These are phyloP conservation scores for Schizophyllum commune DNA, from an alignment of 1,284 basidiomycete genomes.

Conservation along the genomic window DNA sequence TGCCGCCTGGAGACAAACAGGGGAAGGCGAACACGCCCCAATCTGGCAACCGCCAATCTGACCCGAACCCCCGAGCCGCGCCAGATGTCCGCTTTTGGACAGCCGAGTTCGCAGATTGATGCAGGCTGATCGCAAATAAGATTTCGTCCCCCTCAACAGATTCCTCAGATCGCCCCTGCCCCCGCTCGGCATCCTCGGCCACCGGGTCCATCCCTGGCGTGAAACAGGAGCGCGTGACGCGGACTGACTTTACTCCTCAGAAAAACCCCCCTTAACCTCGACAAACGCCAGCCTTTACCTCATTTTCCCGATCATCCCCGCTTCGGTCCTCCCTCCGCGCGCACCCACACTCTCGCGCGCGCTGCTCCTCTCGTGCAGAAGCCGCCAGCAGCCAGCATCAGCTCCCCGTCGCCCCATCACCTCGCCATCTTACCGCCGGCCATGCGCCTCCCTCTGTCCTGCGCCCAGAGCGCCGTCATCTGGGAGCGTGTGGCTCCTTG, in stretches of 20 bases:
- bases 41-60: not conserved
- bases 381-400: not conserved
- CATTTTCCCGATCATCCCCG: not conserved
- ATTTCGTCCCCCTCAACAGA: not conserved
- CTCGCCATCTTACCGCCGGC: not conserved
- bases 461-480: not conserved
- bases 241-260: not conserved
- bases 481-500: not conserved
- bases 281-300: not conserved
- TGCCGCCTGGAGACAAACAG: slow-evolving; percentile 23
- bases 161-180: not conserved
- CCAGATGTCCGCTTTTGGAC: not conserved
- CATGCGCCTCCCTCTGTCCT: not conserved
- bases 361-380: not conserved
- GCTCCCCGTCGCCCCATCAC: not conserved
- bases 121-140: not conserved
- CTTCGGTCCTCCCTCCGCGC: not conserved
- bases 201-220: not conserved
- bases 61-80: not conserved
- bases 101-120: not conserved
- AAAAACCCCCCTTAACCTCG: not conserved
- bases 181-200: not conserved
- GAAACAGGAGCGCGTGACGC: not conserved
- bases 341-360: not conserved
- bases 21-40: slow-evolving; percentile 8